A percentile compares a stretch with the other conserved stretches of the same genome.
phyloP scores from a whole-genome alignment of 805 yeast genomes.

The Saccharomycopsis fibuligera region DNA sequence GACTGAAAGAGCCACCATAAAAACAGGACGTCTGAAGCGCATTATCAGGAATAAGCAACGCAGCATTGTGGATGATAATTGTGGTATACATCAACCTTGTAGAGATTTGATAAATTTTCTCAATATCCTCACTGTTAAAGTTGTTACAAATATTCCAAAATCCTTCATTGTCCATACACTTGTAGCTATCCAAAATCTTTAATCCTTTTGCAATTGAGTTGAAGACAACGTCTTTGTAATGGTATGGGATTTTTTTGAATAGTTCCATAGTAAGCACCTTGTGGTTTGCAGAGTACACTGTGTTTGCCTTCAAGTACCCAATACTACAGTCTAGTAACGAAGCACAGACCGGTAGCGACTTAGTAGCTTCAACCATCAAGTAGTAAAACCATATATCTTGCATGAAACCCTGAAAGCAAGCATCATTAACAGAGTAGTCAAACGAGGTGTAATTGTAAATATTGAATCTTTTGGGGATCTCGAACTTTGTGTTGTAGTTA shows the following conservation, averaged over 20 bases:
- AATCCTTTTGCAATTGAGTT: neutral
- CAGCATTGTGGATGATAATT: neutral
- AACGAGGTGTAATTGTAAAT: neutral
- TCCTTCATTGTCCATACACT: neutral
- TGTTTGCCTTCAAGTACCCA: neutral
- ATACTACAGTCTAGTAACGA: neutral
- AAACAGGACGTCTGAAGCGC: slow-evolving; percentile 1
- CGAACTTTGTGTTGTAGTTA: too few relatives aligned
- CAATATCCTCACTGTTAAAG: neutral
- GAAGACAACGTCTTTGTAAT: neutral
- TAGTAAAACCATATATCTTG: neutral
- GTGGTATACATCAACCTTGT: slow-evolving; percentile 1
- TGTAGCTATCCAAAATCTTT: neutral
- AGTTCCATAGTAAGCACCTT: neutral
- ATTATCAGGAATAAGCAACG: neutral
- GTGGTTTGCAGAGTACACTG: too few relatives aligned
- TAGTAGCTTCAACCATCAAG: neutral
- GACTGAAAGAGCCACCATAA: neutral
- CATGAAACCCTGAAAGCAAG: neutral
- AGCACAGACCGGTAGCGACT: neutral
- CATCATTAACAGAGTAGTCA: slow-evolving; percentile 1
- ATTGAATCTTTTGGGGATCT: neutral
- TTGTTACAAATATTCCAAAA: neutral
- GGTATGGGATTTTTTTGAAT: neutral
- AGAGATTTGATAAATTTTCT: slow-evolving; percentile 1